Evolutionary conservation across 441 rosid species (phyloP), one percentile per base, ranked within the genome.

Genomic region (Arabidopsis lyrata): DNA sequence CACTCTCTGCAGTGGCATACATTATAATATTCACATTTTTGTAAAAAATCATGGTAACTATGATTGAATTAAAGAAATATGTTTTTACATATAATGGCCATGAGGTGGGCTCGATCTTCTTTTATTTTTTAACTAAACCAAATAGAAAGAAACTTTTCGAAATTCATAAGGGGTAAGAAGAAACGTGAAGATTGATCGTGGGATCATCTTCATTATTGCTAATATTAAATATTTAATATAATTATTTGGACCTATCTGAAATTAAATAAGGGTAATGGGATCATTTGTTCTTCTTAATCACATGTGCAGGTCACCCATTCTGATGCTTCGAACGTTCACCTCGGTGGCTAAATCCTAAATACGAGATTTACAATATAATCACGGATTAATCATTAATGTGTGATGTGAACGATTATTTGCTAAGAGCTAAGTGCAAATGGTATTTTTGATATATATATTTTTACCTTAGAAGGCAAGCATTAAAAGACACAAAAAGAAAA

Each of bases 111-210:
- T 69, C 22, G 2, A 20, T 2, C 39, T 63, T 38, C 11, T 15
- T 48, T 66, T 42, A 29, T 45, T 39, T 29, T 29, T 29, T 29
- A 29, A 29, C 31, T 5, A 48, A 48, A 18, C 41, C 56, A 41
- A 22, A 41, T 47, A 34, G 24, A 64, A 41, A 70, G 8, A 64
- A 70, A 57, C 76, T 70, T 77, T 49, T 66, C 68, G 31, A 72
- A 49, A 32, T 60, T 42, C 57, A 52, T 50, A 65, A 72, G 18
- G 12, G 52, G 15, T 20, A 44, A 65, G 75, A 76, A 73, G 58
- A 54, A 62, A 77, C 70, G 75, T 79, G 80, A n/a, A 75, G 70
- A 53, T 69, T 69, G 83, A 82, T 82, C 85, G 82, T 78, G 77
- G 57, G 61, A 65, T 65, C 73, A 55, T 72, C 53, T 38, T 60